Evolutionary conservation across 345 rosid genomes (phyloP).

Genomic region (Xanthoceras sorbifolium): DNA sequence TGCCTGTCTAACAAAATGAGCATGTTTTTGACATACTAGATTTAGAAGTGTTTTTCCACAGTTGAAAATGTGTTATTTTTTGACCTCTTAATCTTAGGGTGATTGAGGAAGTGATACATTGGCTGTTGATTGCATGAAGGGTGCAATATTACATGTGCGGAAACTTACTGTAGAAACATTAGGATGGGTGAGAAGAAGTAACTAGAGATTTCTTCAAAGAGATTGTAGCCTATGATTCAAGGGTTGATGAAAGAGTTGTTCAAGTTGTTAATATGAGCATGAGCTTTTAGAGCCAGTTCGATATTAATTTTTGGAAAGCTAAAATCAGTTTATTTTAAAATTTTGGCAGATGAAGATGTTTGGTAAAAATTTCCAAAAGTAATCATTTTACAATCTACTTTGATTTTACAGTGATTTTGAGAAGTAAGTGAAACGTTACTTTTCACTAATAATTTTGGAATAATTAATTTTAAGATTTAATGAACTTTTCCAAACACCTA

Average conservation of each 20-base stretch:
- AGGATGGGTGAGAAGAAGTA: background rate
- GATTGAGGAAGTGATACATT: background rate
- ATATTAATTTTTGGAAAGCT: too few relatives aligned
- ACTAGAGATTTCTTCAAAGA: background rate
- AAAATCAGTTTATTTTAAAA: too few relatives aligned
- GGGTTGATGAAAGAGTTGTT: too few relatives aligned
- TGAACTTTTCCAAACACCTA: too few relatives aligned
- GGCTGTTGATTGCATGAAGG: slow-evolving; percentile 1
- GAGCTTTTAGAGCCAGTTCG: background rate
- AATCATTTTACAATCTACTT: too few relatives aligned
- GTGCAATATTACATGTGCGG: background rate
- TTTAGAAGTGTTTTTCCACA: slow-evolving; percentile 6
- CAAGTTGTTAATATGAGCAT: too few relatives aligned
- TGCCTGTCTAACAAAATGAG: background rate
- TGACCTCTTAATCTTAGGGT: background rate
- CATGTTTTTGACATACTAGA: background rate
- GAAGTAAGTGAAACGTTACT: too few relatives aligned
- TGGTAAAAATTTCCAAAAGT: too few relatives aligned
- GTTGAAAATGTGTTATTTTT: background rate
- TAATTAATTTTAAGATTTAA: too few relatives aligned
- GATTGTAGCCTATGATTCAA: background rate
- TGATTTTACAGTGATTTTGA: too few relatives aligned
- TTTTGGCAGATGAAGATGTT: too few relatives aligned
- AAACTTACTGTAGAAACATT: background rate
- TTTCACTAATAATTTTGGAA: too few relatives aligned